Evolutionary conservation across 768 basidiomycete genomes (phyloP).

Genomic region (Collybia mongolica): DNA sequence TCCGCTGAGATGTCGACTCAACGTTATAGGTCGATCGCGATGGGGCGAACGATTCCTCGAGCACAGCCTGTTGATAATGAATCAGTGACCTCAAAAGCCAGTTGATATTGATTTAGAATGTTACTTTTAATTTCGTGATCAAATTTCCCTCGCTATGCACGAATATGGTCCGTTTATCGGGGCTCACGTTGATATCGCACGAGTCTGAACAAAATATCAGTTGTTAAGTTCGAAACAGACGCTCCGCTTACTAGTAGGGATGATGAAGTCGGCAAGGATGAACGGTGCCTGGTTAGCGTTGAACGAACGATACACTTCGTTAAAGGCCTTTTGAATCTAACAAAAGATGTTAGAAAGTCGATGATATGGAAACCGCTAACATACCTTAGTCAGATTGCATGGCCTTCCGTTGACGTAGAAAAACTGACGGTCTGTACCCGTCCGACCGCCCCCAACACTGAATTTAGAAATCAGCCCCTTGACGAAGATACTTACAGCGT

Average conservation of each 20-base stretch:
- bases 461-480: conserved; percentile 87
- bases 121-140: conserved; percentile 75
- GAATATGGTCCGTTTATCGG: conserved; percentile 95
- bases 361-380: neutral
- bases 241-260: conserved; percentile 67
- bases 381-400: conserved; percentile 73
- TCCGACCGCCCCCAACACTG: conserved; percentile 67
- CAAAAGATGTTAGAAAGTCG: neutral
- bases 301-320: conserved; percentile 90
- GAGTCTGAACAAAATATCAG: conserved; percentile 42
- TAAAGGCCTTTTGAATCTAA: conserved; percentile 85
- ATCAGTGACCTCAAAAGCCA: too few relatives aligned
- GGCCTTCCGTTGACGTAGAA: conserved; percentile 93
- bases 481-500: conserved; percentile 49
- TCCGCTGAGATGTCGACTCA: conserved; percentile 4
- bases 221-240: neutral
- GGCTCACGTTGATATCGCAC: conserved; percentile 93
- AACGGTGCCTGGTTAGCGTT: conserved; percentile 72
- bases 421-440: conserved; percentile 84
- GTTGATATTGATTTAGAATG: neutral
- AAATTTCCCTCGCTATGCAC: conserved; percentile 85
- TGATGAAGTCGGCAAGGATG: conserved; percentile 76
- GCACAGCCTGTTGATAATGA: conserved; percentile 46
- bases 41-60: conserved; percentile 69
- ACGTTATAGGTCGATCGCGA: conserved; percentile 75